Base-by-base conservation (phyloP, 2,329 filamentous ascomycete species). In the Aspergillus intermedius region DNA sequence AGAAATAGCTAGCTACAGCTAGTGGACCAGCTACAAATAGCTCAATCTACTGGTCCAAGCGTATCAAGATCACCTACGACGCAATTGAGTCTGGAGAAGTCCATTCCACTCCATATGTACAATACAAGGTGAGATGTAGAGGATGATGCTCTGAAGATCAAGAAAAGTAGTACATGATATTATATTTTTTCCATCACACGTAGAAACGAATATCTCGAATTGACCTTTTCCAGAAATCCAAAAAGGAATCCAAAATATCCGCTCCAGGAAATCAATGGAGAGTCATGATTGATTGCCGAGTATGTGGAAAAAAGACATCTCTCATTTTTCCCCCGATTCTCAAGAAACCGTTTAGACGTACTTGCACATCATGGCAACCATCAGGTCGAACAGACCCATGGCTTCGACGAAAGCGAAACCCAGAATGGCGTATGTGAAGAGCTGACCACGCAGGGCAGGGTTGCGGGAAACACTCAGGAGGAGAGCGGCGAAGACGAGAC, bases 351-450 rank as follows among this genome's bases (percentile, higher is more conserved):
- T 60, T 69, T 69, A 70, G 56, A 88, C 83, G 78, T 87, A 88
- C 81, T 90, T 90, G 85, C 86, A 87, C 86, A 90, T 90, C 80
- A 90, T 87, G 79, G 86, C 86, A 88, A 90, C 82, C 86, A 90
- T 90, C 70, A 88, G 84, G 70, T 88, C 85, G 84, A 88, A 88
- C 71, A 88, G 83, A 86, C 67, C 67, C 50, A 69, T 69, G 78
- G 88, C 88, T 76, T 93, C 88, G 76, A 91, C 88, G 85, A 93
- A 93, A 73, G 88, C 88, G 80, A 93, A 93, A 80, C 88, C 88
- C 72, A 93, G 80, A 87, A 93, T 91, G 82, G 88, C 88, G 79
- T 93, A 91, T 64, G 87, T 88, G 87, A 93, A 95, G 71, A 95
- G 88, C 83, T 94, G 89, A 74, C 88, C 88, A 79, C 88, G 86